These are phyloP conservation scores for Benincasa hispida DNA, from an alignment of 306 rosid species.

Conservation along the genomic window DNA sequence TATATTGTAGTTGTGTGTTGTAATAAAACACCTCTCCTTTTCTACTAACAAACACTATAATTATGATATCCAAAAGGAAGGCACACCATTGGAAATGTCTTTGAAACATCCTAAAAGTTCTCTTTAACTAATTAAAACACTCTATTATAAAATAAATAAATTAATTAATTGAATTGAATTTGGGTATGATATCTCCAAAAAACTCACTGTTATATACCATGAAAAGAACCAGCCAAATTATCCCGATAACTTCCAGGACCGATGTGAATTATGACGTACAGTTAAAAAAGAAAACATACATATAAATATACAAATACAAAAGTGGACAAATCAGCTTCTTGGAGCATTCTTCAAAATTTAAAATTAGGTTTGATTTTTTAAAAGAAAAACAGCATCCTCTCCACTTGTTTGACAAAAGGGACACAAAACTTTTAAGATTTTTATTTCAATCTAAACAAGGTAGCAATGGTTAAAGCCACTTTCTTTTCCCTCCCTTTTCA, in stretches of 20 bases:
- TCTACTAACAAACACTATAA: conserved; percentile 4
- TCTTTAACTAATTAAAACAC: background rate
- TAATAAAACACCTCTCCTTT: background rate
- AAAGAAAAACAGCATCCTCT: background rate
- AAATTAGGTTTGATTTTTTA: background rate
- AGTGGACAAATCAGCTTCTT: background rate
- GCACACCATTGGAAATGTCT: background rate
- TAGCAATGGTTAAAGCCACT: background rate
- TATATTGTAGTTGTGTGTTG: background rate
- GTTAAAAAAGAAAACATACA: background rate
- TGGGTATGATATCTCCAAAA: background rate
- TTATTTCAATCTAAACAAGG: background rate
- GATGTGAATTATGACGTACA: background rate
- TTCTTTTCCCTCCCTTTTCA: background rate
- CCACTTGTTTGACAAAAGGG: conserved; percentile 2
- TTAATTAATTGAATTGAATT: too few relatives aligned
- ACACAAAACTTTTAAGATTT: background rate
- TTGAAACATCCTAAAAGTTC: background rate
- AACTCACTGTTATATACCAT: background rate
- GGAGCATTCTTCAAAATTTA: background rate
- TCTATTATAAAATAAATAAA: too few relatives aligned
- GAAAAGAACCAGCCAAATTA: background rate
- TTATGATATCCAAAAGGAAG: background rate
- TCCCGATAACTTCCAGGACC: background rate
- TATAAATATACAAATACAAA: background rate